Percentiles rank a stretch among this genome's conserved stretches.
Conservation (phyloP, 2,329 filamentous ascomycete species). For the Thermomyces lanuginosus region DNA sequence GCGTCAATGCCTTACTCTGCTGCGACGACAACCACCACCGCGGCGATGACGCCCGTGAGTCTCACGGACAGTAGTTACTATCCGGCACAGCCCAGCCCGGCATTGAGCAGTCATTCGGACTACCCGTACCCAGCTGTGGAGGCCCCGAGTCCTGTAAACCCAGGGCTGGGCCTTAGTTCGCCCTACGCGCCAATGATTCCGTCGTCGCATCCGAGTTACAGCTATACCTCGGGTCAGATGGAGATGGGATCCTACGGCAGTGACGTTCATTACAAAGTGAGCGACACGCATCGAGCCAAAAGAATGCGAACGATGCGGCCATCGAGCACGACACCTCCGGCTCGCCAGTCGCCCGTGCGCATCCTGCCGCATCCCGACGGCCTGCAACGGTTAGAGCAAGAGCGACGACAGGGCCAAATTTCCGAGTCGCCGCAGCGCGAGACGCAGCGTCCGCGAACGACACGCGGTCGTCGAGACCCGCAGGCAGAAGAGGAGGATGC, state of each 20-base stretch:
- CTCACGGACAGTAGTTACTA: constrained; percentile 20
- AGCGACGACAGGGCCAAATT: constrained; percentile 16
- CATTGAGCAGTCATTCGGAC: constrained; percentile 22
- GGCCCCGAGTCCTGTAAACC: constrained; percentile 13
- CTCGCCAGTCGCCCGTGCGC: constrained; percentile 16
- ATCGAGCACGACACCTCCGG: constrained; percentile 9
- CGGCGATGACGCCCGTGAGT: constrained; percentile 24
- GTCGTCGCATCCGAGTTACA: constrained; percentile 13
- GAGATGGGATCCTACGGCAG: constrained; percentile 9
- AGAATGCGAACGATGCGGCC: constrained; percentile 13
- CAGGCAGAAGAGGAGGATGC: constrained; percentile 25
- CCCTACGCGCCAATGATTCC: constrained; percentile 18
- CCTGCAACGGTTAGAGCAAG: constrained; percentile 22
- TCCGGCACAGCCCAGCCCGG: constrained; percentile 18
- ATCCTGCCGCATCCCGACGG: constrained; percentile 27
- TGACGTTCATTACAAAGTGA: constrained; percentile 9
- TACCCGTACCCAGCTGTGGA: constrained; percentile 18
- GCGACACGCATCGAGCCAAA: constrained; percentile 12
- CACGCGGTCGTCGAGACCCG: constrained; percentile 20
- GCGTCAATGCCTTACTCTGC: constrained; percentile 18
- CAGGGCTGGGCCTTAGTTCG: constrained; percentile 24
- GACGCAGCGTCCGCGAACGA: constrained; percentile 14
- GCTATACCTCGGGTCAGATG: constrained; percentile 10
- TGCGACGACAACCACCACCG: constrained; percentile 14
- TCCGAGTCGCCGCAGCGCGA: constrained; percentile 11